Conservation (phyloP, 768 basidiomycete species). For the Lactifluus rugatus region DNA sequence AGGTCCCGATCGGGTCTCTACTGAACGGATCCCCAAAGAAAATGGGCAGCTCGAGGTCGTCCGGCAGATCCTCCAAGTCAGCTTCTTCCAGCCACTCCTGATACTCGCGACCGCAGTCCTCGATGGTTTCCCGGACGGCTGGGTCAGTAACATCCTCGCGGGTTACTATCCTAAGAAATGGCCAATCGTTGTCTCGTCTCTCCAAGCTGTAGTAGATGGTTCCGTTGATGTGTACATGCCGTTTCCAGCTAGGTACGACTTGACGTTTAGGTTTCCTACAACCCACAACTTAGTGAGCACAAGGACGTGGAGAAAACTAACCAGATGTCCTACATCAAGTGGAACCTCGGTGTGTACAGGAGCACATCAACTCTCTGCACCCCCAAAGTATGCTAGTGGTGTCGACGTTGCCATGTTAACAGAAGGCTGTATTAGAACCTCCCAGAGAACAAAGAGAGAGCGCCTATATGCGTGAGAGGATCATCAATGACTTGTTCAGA, state of each 20-base stretch:
- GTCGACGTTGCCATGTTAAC: not conserved
- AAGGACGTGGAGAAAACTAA: not conserved
- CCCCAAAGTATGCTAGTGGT: too few relatives aligned
- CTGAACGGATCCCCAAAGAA: not conserved
- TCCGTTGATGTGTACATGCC: constrained; percentile 4
- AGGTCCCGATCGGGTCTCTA: not conserved
- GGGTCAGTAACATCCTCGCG: not conserved
- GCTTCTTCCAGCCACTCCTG: constrained; percentile 9
- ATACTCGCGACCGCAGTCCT: not conserved
- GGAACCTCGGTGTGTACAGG: not conserved
- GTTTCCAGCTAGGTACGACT: not conserved
- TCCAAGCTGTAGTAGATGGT: constrained; percentile 7
- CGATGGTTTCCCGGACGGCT: not conserved
- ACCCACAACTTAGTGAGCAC: not conserved
- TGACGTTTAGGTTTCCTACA: not conserved
- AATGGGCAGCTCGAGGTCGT: constrained; percentile 5
- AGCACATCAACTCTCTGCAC: not conserved
- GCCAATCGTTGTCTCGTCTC: not conserved
- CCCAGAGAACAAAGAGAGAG: not conserved
- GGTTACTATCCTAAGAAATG: not conserved
- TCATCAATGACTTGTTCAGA: not conserved
- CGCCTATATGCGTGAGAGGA: not conserved
- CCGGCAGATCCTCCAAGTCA: constrained; percentile 1
- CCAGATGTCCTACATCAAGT: not conserved
- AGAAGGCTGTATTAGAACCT: not conserved